These are phyloP conservation scores for Calycina herbarum DNA, from an alignment of 2,329 filamentous ascomycete genomes.

Conservation along the genomic window DNA sequence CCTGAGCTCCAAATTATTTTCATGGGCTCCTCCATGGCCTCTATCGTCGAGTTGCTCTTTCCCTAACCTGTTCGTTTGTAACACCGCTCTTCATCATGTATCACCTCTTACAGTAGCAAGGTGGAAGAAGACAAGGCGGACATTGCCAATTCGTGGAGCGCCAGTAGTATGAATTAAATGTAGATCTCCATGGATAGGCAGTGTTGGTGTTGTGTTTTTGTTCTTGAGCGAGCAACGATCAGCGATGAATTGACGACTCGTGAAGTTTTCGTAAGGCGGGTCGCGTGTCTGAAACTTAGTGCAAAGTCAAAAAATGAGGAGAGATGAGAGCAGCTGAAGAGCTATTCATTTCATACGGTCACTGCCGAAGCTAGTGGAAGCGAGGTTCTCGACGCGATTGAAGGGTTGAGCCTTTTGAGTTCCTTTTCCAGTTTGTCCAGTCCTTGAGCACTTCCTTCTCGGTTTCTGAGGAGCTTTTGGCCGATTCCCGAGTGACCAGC, in stretches of 20 bases:
- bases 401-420: too few relatives aligned
- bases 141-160: background rate
- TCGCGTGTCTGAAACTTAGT: background rate
- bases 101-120: background rate
- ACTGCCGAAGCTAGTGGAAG: too few relatives aligned
- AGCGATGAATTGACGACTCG: background rate
- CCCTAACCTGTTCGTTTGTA: background rate
- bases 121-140: background rate
- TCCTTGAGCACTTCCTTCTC: too few relatives aligned
- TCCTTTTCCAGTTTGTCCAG: too few relatives aligned
- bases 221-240: background rate
- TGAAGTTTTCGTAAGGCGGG: background rate
- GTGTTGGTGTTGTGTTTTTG: background rate
- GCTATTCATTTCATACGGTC: too few relatives aligned
- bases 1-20: background rate
- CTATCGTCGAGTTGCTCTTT: background rate
- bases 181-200: background rate
- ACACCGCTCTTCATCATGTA: background rate
- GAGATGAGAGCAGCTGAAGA: background rate
- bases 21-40: background rate
- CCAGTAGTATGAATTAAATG: background rate
- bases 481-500: too few relatives aligned
- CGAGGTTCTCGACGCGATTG: too few relatives aligned
- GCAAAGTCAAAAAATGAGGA: background rate
- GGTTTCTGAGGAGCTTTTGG: too few relatives aligned